phyloP scores from a whole-genome alignment of 805 yeast genomes.

The Saccharomycopsis sp. region DNA sequence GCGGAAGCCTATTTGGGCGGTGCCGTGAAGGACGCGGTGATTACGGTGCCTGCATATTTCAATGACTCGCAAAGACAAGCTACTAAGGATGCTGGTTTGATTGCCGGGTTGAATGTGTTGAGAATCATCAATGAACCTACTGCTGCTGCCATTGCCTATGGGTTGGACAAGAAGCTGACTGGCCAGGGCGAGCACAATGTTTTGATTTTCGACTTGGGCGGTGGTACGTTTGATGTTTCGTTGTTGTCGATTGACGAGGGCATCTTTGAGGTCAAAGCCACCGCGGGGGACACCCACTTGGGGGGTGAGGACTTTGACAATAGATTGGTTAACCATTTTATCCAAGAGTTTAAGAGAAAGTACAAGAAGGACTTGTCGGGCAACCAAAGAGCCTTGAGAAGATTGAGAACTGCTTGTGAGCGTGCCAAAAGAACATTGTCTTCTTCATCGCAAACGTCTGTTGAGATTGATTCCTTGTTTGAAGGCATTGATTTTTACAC shows the following conservation, averaged over 20 bases:
- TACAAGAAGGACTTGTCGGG: constrained; percentile 67
- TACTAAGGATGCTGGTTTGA: constrained; percentile 94
- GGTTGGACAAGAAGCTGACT: constrained; percentile 50
- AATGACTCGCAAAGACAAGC: constrained; percentile 98
- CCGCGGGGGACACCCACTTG: constrained; percentile 62
- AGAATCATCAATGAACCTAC: constrained; percentile 96
- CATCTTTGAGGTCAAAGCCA: constrained; percentile 76
- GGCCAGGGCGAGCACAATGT: constrained; percentile 71
- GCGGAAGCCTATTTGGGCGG: constrained; percentile 88
- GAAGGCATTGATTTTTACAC: constrained; percentile 97
- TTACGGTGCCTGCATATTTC: constrained; percentile 95
- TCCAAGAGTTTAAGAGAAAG: constrained; percentile 76
- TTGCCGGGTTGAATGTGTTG: constrained; percentile 90
- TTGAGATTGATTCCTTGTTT: constrained; percentile 88
- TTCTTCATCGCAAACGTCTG: constrained; percentile 88
- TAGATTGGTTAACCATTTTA: constrained; percentile 71
- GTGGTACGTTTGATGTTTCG: constrained; percentile 83
- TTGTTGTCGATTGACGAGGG: constrained; percentile 71
- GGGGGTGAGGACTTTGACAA: constrained; percentile 88
- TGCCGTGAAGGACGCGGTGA: constrained; percentile 82
- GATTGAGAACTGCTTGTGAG: constrained; percentile 83
- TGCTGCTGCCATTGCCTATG: constrained; percentile 98
- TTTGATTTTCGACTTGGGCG: constrained; percentile 74
- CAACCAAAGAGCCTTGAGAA: constrained; percentile 78
- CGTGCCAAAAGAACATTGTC: constrained; percentile 86